These are phyloP conservation scores for Imleria badia DNA, from an alignment of 768 basidiomycete genomes.

Conservation along the genomic window DNA sequence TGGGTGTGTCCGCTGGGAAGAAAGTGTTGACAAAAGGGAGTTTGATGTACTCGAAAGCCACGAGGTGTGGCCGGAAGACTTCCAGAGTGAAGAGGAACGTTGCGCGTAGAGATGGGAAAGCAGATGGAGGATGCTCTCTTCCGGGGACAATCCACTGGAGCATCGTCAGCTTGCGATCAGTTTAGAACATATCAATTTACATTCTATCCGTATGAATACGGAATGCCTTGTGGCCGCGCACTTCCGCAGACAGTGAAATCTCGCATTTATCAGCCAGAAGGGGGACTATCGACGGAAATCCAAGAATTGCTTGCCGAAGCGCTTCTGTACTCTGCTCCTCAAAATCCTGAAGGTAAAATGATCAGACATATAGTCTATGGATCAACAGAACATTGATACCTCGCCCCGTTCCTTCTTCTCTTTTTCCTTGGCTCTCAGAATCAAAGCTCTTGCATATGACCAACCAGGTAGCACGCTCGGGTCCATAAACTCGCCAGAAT, in stretches of 20 bases:
- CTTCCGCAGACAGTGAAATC: slow-evolving; percentile 53
- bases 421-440: slow-evolving; percentile 52
- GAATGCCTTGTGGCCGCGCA: slow-evolving; percentile 63
- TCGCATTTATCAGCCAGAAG: slow-evolving; percentile 87
- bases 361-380: slow-evolving; percentile 1
- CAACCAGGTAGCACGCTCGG: slow-evolving; percentile 75
- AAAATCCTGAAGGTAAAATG: slow-evolving; percentile 41
- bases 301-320: slow-evolving; percentile 67
- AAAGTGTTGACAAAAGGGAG: slow-evolving; percentile 31
- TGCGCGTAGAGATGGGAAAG: slow-evolving; percentile 87
- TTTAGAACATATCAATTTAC: slow-evolving; percentile 39
- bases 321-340: slow-evolving; percentile 58
- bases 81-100: slow-evolving; percentile 80
- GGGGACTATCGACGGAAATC: slow-evolving; percentile 80
- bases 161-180: slow-evolving; percentile 7
- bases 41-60: slow-evolving; percentile 72
- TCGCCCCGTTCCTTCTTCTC: slow-evolving; percentile 43
- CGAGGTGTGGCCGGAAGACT: slow-evolving; percentile 54
- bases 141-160: slow-evolving; percentile 36
- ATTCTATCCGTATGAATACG: slow-evolving; percentile 65
- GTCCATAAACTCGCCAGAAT: slow-evolving; percentile 38
- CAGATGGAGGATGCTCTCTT: slow-evolving; percentile 61
- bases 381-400: slow-evolving; percentile 18
- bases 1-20: slow-evolving; percentile 34
- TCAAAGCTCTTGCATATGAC: slow-evolving; percentile 70